Percentiles rank a stretch among this genome's conserved stretches.
Conservation (phyloP, 2,329 filamentous ascomycete genomes). For the Epichloe coenophiala region DNA sequence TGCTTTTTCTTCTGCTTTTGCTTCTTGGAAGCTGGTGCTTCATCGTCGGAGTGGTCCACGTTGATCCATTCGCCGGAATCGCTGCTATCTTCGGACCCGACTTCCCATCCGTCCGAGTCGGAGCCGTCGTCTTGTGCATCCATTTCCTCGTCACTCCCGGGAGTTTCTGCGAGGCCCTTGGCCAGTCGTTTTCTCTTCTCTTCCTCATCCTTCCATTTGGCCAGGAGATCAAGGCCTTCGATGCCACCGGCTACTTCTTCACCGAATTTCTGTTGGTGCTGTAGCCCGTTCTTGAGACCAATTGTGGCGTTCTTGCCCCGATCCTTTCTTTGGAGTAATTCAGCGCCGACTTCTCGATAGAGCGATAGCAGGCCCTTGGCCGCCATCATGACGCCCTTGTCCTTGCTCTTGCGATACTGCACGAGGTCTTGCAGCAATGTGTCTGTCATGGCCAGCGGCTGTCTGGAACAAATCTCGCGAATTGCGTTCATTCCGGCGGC, state of each 20-base stretch:
- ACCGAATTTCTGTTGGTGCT: conserved; percentile 67
- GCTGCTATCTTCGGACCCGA: conserved; percentile 43
- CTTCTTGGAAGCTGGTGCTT: conserved; percentile 45
- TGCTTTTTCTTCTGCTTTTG: conserved; percentile 21
- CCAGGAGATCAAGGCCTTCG: conserved; percentile 81
- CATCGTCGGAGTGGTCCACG: conserved; percentile 73
- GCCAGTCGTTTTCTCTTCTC: conserved; percentile 58
- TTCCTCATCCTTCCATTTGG: conserved; percentile 89
- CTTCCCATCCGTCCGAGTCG: conserved; percentile 46
- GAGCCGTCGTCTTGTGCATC: conserved; percentile 45
- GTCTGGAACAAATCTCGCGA: conserved; percentile 80
- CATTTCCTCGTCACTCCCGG: conserved; percentile 45
- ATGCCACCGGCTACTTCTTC: conserved; percentile 71
- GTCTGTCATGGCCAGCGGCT: conserved; percentile 92
- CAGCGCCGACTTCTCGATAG: conserved; percentile 81
- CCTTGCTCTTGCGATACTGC: conserved; percentile 92
- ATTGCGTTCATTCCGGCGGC: conserved; percentile 90
- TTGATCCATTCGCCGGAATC: conserved; percentile 89
- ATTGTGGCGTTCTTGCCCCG: conserved; percentile 86
- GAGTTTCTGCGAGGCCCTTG: conserved; percentile 50
- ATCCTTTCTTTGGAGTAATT: conserved; percentile 79
- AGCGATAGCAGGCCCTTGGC: conserved; percentile 82
- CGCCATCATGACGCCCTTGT: conserved; percentile 99
- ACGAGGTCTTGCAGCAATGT: conserved; percentile 92
- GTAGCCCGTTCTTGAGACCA: conserved; percentile 60